Conservation (phyloP, 805 yeast genomes). For the Aciculoconidium aculeatum region DNA sequence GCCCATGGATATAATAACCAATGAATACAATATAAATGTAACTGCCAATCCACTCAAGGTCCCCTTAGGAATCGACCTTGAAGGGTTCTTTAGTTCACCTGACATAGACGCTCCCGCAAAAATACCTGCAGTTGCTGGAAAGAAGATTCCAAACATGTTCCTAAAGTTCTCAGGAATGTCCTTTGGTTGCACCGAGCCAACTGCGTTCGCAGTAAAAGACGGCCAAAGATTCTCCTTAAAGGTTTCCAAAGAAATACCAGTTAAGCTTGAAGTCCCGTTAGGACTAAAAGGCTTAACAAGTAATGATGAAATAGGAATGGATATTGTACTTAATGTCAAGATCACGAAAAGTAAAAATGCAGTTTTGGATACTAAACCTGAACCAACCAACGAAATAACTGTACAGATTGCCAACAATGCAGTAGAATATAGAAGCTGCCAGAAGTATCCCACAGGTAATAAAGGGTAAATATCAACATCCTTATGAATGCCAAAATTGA, state of each 20-base stretch:
- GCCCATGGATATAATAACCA: slow-evolving; percentile 82
- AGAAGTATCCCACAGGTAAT: slow-evolving; percentile 67
- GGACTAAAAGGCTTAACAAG: slow-evolving; percentile 55
- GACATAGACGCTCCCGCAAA: slow-evolving; percentile 99
- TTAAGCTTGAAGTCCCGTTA: slow-evolving; percentile 42
- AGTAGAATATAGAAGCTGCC: slow-evolving; percentile 69
- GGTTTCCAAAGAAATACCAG: slow-evolving; percentile 72
- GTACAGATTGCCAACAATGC: slow-evolving; percentile 65
- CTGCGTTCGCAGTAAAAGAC: slow-evolving; percentile 81
- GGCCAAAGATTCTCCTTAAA: slow-evolving; percentile 67
- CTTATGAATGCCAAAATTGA: slow-evolving; percentile 63
- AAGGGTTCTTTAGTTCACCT: slow-evolving; percentile 83
- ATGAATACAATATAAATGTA: slow-evolving; percentile 69
- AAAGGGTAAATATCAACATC: slow-evolving; percentile 51
- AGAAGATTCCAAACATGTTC: slow-evolving; percentile 88
- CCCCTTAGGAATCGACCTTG: slow-evolving; percentile 89
- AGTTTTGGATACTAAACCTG: slow-evolving; percentile 73
- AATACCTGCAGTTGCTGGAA: slow-evolving; percentile 98
- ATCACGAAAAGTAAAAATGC: slow-evolving; percentile 69
- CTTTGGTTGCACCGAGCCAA: slow-evolving; percentile 65
- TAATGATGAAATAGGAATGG: slow-evolving; percentile 75
- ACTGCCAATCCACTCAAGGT: slow-evolving; percentile 76
- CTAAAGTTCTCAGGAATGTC: slow-evolving; percentile 63
- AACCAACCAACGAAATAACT: slow-evolving; percentile 71
- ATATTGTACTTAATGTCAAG: slow-evolving; percentile 63